Conservation (phyloP, 257 asterid genomes). For the Solanum ahanhuiri region DNA sequence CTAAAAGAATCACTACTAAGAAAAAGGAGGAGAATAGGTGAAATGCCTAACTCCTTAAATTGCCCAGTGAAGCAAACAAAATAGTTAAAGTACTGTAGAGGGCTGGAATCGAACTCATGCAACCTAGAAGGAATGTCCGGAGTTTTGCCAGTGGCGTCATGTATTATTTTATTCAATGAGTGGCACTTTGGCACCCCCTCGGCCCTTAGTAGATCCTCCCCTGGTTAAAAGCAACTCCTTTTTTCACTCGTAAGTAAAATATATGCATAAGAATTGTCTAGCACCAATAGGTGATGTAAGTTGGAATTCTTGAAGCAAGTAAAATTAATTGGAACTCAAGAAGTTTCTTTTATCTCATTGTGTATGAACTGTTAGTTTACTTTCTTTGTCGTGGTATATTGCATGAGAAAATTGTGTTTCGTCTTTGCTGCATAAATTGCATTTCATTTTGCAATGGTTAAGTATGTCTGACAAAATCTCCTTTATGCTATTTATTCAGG, state of each 20-base stretch:
- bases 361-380: background rate
- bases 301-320: background rate
- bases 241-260: background rate
- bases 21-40: background rate
- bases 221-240: background rate
- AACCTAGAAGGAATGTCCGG: background rate
- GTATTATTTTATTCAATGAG: background rate
- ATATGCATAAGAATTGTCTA: background rate
- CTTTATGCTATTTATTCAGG: conserved; percentile 27
- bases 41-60: background rate
- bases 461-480: background rate
- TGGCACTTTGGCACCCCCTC: background rate
- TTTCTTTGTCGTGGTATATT: background rate
- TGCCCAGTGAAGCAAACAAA: background rate
- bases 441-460: background rate
- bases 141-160: background rate
- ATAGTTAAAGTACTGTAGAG: background rate
- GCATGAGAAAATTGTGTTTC: background rate
- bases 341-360: background rate
- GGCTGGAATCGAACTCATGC: background rate
- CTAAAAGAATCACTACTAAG: background rate
- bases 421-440: background rate
- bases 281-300: background rate
- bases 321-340: background rate
- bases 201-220: background rate